Percentiles rank a stretch among this genome's conserved stretches.
Conservation (phyloP, 768 basidiomycete genomes). For the Trametes gibbosa region DNA sequence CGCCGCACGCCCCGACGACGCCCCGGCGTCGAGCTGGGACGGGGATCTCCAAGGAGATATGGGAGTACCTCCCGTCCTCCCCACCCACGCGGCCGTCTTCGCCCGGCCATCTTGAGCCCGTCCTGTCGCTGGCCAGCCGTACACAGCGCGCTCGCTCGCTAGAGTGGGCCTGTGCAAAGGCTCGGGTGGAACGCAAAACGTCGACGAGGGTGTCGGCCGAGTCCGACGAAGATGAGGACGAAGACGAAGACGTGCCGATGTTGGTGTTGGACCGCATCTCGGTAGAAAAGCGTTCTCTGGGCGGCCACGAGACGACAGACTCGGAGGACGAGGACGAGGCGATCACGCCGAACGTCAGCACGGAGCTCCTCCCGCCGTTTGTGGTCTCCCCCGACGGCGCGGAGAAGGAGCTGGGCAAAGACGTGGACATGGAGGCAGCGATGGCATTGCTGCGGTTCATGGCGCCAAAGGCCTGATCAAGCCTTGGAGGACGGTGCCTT, state of each 20-base stretch:
- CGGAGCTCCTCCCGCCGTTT: conserved; percentile 12
- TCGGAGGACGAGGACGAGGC: conserved; percentile 20
- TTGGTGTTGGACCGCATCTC: conserved; percentile 14
- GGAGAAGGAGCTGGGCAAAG: conserved; percentile 3
- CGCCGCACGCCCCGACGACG: conserved; percentile 20
- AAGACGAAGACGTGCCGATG: conserved; percentile 19
- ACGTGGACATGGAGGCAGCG: conserved; percentile 24
- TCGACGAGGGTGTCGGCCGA: neutral
- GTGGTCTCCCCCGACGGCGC: conserved; percentile 1
- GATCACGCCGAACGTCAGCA: conserved; percentile 20
- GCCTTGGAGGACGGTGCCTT: neutral
- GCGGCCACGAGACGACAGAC: conserved; percentile 15
- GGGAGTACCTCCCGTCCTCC: conserved; percentile 55
- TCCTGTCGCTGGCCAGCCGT: conserved; percentile 42
- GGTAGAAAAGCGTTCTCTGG: neutral
- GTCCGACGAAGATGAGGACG: conserved; percentile 26
- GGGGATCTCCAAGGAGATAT: conserved; percentile 21
- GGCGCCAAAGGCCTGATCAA: conserved; percentile 15
- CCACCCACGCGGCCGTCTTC: conserved; percentile 55
- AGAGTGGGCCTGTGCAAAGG: conserved; percentile 71
- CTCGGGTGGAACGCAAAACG: conserved; percentile 29
- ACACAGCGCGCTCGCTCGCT: conserved; percentile 51
- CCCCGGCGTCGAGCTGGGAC: neutral
- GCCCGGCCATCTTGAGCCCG: conserved; percentile 43
- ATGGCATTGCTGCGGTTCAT: conserved; percentile 23